Base-by-base conservation (phyloP, 371 early-diverging fungal species). In the Mucor saturninus region DNA sequence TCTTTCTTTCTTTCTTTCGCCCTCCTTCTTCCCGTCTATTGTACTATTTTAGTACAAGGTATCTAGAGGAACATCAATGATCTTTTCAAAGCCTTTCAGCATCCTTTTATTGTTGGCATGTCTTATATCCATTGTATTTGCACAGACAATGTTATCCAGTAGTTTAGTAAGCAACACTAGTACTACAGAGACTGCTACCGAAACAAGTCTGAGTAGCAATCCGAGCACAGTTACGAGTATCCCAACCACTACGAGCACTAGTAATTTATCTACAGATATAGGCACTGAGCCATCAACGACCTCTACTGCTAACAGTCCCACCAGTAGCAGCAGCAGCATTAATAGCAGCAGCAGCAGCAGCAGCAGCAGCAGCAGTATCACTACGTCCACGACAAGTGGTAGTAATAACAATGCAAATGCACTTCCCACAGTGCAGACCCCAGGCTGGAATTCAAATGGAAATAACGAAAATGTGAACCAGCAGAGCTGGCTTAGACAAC, bases 401-500 rank as follows among this genome's bases (percentile, higher is more conserved):
- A 21, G 21, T 21, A 21, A 21, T 32, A 38, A 42, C 38, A 54
- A 32, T 43, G 39, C 43, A 35, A 4, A 39, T 59, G 57, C 69
- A 15, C 9, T 54, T 35, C 65, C 69, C 14, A 56, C 70, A 3
- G 65, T 65, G 62, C 65, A 69, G 65, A 43, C 59, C 62, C 62
- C 70, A 61, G 70, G 62, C 9, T 69, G 58, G 58, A 39, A 65
- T 55, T 49, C 54, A 49, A 59, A 39, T 29, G 70, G 51, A 31
- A 65, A 69, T 37, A 15, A 58, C 29, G 21, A 58, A 32, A 8
- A 32, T 29, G 8, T 28, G n/a, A 28, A 58, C 43, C 37, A 61
- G 15, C 46, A 71, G 54, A 71, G 67, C 68, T 71, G 72, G 72
- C 58, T 71, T 15, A 64, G 61, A 61, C 35, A 63, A 52, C 55